Base-by-base conservation (phyloP, 2,329 filamentous ascomycete species). In the Laburnicola sp. region DNA sequence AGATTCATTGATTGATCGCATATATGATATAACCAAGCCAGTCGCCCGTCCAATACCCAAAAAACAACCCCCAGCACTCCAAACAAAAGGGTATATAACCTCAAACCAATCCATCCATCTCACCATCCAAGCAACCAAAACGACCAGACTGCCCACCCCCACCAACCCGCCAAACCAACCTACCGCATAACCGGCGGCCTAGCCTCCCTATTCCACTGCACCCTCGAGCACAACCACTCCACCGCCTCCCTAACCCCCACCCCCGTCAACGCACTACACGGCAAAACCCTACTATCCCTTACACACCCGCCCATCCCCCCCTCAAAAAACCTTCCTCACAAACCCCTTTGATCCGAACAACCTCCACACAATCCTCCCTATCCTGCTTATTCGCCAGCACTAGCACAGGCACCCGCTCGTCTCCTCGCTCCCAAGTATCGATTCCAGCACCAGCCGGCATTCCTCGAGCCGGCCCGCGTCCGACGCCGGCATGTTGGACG, bases 351-450 rank as follows among this genome's bases (percentile, higher is more conserved):
- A 99, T 97, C 59, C 91, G 81, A 53, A 97, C 93, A 2, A 97
- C 94, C 80, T 99, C 94, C 45, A 97, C 89, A 63, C 93, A 97
- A 74, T 97, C 94, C 75, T 99, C 94, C 2, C 93, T 80, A 72
- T 99, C 94, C 76, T 99, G 94, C 76, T 99, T 99, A 72, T 99
- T 99, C 54, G 94, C 94, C 59, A 99, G 77, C 43, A 99, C 89
- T 49, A 99, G 76, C 48, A 99, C 80, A 22, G 94, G 94, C 55
- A 99, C 91, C 94, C 93, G 63, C 91, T 89, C 2, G 93, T 89
- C 68, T 96, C 91, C 36, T 88, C 84, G 72, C 93, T 86, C 69
- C 91, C 87, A 64, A 99, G 78, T 42, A 97, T 92, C 60, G 90
- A 88, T 75, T 97, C 93, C 22, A 99, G 81, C 40, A 97, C 92